Evolutionary conservation across 495 filamentous ascomycete species (phyloP).

Genomic region (Arthonia radiata): DNA sequence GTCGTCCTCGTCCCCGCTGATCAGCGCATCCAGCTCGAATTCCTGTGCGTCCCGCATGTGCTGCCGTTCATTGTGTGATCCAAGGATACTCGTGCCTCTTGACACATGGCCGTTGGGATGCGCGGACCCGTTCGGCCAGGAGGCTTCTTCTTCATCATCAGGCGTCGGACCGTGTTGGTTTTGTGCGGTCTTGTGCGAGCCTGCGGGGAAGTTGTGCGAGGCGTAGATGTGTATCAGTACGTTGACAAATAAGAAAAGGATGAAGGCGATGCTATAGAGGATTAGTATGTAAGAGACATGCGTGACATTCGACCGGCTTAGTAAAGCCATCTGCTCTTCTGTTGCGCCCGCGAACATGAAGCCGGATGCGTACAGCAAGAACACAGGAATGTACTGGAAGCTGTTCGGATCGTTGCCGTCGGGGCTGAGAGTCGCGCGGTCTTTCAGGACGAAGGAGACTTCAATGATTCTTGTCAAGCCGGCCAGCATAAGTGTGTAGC

Average conservation of each 20-base stretch:
- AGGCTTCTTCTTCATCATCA: conserved; percentile 1
- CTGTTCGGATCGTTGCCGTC: conserved; percentile 48
- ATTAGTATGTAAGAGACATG: conserved; percentile 83
- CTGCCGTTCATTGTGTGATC: conserved; percentile 9
- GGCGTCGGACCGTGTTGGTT: neutral
- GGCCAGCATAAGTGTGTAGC: conserved; percentile 84
- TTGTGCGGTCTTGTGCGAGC: neutral
- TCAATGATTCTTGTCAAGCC: conserved; percentile 70
- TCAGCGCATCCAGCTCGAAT: conserved; percentile 75
- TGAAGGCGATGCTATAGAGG: conserved; percentile 67
- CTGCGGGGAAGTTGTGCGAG: conserved; percentile 21
- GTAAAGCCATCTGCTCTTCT: conserved; percentile 75
- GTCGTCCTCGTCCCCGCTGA: conserved; percentile 46
- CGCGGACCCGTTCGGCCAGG: conserved; percentile 27
- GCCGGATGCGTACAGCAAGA: conserved; percentile 76
- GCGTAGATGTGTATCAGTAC: conserved; percentile 69
- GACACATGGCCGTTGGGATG: conserved; percentile 3
- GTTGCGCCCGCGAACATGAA: conserved; percentile 96
- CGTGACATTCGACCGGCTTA: conserved; percentile 46
- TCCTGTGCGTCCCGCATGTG: conserved; percentile 51
- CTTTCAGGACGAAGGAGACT: conserved; percentile 63
- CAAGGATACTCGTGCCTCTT: conserved; percentile 9
- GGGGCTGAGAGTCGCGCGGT: conserved; percentile 30
- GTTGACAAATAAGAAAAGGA: conserved; percentile 71
- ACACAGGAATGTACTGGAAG: conserved; percentile 81